These are phyloP conservation scores for Aciculosporium take DNA, from an alignment of 2,329 filamentous ascomycete genomes.

Conservation along the genomic window DNA sequence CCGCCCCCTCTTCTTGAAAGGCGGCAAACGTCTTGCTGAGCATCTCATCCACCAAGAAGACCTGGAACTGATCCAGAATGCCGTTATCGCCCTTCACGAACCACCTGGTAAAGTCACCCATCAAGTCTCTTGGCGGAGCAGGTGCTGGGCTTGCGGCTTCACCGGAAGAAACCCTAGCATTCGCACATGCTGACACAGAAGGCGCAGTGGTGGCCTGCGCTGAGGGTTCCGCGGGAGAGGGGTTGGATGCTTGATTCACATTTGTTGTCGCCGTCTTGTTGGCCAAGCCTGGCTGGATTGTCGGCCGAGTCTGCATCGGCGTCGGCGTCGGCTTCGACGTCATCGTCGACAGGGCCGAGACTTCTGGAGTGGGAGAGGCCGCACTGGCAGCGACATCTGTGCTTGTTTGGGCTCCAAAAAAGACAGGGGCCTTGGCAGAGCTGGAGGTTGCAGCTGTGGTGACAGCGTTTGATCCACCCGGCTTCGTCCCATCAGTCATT, in stretches of 20 bases:
- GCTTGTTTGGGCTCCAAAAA: background rate
- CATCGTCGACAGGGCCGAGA: background rate
- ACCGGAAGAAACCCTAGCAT: background rate
- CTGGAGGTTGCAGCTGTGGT: background rate
- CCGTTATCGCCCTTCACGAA: slow-evolving; percentile 39
- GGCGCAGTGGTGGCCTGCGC: background rate
- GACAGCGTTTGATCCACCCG: background rate
- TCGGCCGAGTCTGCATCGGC: background rate
- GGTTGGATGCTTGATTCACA: background rate
- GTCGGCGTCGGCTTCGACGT: background rate
- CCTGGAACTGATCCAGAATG: slow-evolving; percentile 35
- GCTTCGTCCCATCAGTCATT: background rate
- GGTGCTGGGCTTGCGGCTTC: background rate
- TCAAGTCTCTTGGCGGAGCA: slow-evolving; percentile 22
- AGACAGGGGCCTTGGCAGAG: background rate
- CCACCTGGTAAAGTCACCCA: slow-evolving; percentile 39
- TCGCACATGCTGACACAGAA: background rate
- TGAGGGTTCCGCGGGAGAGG: background rate
- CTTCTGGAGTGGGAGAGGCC: background rate
- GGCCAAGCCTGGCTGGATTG: background rate
- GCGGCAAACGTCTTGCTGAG: slow-evolving; percentile 27
- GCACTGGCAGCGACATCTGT: background rate
- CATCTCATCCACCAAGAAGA: slow-evolving; percentile 30
- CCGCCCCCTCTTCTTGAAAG: slow-evolving; percentile 26
- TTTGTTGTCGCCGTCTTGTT: background rate